Evolutionary conservation across 2,329 filamentous ascomycete genomes (phyloP), one percentile per base, ranked within the genome.

Genomic region (Diplodia scrobiculata): DNA sequence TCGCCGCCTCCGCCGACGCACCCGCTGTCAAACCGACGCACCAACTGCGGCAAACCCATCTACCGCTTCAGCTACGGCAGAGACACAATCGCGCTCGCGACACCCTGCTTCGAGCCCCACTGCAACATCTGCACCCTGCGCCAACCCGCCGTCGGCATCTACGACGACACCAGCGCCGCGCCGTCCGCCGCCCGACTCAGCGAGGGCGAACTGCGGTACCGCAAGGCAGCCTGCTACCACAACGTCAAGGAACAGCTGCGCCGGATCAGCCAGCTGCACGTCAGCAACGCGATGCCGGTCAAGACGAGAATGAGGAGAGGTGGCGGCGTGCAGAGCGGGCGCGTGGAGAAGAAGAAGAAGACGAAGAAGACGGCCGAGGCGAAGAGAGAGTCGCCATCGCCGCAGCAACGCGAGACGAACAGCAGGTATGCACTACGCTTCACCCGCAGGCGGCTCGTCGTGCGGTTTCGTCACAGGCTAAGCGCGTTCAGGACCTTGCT

Each of bases 21-120:
- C 1, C 54, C n/a, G 29, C 29, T 9, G 29, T 32, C 29, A 5
- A 32, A 9, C 29, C 25, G 41, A 10, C 51, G 52, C 21, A 51
- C 64, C 54, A 66, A 66, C 54, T 66, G 64, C 64, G 21, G 54
- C 21, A 36, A 47, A 21, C 53, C 14, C 5, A 19, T 34, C 45
- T 51, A 59, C 64, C 64, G 64, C 47, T 66, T 66, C 64, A 13
- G 54, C 11, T 66, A 66, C 64, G 21, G 11, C 1, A 51, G 32
- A 27, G 13, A 66, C 64, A 41, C 5, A 13, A 29, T 66, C 21
- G 53, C 32, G 0, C 53, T 66, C 45, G 17, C 19, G 7, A 59
- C 27, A 7, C 64, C 64, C 5, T 66, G 64, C 53, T 60, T 60
- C 45, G 47, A 66, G 19, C 45, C 47, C 0, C 45, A 25, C 17